phyloP scores from a whole-genome alignment of 2,329 filamentous ascomycete species.

The Huntiella decipiens region DNA sequence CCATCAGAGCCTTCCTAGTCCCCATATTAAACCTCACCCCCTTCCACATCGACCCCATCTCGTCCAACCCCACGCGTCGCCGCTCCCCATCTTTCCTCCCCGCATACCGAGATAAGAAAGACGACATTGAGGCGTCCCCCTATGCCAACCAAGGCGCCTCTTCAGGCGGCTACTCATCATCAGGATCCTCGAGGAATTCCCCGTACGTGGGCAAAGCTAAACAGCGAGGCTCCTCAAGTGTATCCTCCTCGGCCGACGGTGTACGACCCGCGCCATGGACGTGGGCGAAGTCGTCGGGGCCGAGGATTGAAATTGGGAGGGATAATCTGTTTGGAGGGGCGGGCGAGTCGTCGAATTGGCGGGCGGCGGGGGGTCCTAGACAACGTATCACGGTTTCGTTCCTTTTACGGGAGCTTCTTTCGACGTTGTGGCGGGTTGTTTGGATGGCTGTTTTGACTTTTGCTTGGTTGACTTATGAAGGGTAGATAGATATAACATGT shows the following conservation, averaged over 20 bases:
- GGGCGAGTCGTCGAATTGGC: slow-evolving; percentile 3
- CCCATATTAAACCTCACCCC: slow-evolving; percentile 33
- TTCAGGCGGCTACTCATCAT: slow-evolving; percentile 16
- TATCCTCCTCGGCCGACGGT: neutral
- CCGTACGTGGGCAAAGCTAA: slow-evolving; percentile 14
- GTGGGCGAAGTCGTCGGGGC: slow-evolving; percentile 25
- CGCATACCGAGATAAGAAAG: slow-evolving; percentile 36
- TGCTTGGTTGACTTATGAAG: slow-evolving; percentile 45
- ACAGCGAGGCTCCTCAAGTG: slow-evolving; percentile 13
- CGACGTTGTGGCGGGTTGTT: slow-evolving; percentile 40
- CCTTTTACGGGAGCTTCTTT: slow-evolving; percentile 40
- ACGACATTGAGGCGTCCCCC: slow-evolving; percentile 23
- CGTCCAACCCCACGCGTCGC: too few relatives aligned
- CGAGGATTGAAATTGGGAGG: slow-evolving; percentile 34
- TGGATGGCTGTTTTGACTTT: slow-evolving; percentile 47
- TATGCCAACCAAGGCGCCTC: slow-evolving; percentile 14
- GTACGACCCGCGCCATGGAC: slow-evolving; percentile 19
- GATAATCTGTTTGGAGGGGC: slow-evolving; percentile 21
- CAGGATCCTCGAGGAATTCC: slow-evolving; percentile 13
- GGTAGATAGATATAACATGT: slow-evolving; percentile 20
- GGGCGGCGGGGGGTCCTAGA: slow-evolving; percentile 17
- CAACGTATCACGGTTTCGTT: slow-evolving; percentile 22
- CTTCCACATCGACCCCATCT: slow-evolving; percentile 26
- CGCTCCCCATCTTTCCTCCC: slow-evolving; percentile 20
- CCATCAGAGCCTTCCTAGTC: slow-evolving; percentile 36